Conservation (phyloP, 805 yeast species). For the Blastobotrys parvus region DNA sequence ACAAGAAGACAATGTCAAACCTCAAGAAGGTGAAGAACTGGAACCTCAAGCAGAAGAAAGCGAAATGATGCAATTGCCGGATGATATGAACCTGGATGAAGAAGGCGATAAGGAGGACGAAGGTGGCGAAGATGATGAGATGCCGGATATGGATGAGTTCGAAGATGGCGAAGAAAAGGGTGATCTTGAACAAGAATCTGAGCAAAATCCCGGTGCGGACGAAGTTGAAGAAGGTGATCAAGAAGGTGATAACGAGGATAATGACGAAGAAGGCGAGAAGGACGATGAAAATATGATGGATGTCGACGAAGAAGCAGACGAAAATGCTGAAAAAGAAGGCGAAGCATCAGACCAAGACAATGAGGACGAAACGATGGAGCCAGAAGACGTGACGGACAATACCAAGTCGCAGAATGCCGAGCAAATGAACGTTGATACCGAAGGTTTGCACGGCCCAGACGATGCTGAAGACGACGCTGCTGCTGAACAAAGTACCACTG, state of each 20-base stretch:
- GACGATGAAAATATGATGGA: slow-evolving; percentile 23
- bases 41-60: slow-evolving; percentile 73
- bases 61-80: slow-evolving; percentile 86
- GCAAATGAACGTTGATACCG: slow-evolving; percentile 41
- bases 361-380: slow-evolving; percentile 21
- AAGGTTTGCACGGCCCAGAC: slow-evolving; percentile 72
- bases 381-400: slow-evolving; percentile 24
- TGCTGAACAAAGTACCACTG: slow-evolving; percentile 20
- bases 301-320: slow-evolving; percentile 23
- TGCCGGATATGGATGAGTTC: slow-evolving; percentile 25
- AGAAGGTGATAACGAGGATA: slow-evolving; percentile 20
- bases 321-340: slow-evolving; percentile 28
- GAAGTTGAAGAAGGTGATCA: slow-evolving; percentile 17
- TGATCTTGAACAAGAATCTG: slow-evolving; percentile 22
- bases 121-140: slow-evolving; percentile 29
- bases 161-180: slow-evolving; percentile 27
- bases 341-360: slow-evolving; percentile 22
- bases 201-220: slow-evolving; percentile 17
- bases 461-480: slow-evolving; percentile 49
- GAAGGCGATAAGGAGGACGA: slow-evolving; percentile 41
- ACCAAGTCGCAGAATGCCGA: slow-evolving; percentile 24
- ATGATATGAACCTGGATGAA: slow-evolving; percentile 81
- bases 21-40: slow-evolving; percentile 58
- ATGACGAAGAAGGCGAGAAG: slow-evolving; percentile 20
- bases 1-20: slow-evolving; percentile 76